Evolutionary conservation across 148 eudicot genomes (phyloP).

Genomic region (Dianthus caryophyllus): DNA sequence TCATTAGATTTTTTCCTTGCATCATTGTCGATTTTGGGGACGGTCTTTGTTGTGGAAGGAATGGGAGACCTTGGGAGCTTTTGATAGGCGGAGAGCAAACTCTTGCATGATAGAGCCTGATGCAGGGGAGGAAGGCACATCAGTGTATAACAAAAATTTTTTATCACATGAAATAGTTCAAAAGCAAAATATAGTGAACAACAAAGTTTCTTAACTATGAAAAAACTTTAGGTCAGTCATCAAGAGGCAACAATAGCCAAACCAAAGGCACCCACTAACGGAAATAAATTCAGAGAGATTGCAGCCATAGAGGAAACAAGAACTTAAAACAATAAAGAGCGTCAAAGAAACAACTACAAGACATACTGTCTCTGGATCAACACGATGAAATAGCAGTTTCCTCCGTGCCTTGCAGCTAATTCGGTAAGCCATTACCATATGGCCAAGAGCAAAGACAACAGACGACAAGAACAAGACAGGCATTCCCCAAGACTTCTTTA

Average conservation of each 20-base stretch:
- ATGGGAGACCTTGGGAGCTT: slow-evolving; percentile 92
- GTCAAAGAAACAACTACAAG: slow-evolving; percentile 11
- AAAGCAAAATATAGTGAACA: background rate
- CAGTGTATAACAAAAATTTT: background rate
- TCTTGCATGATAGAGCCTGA: slow-evolving; percentile 79
- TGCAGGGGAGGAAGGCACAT: slow-evolving; percentile 12
- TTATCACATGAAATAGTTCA: background rate
- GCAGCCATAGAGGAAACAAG: background rate
- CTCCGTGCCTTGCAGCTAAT: slow-evolving; percentile 90
- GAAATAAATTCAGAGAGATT: background rate
- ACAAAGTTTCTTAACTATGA: no score
- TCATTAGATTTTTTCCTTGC: slow-evolving; percentile 51
- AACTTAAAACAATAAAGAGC: background rate
- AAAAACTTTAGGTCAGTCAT: no score
- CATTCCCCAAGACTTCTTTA: slow-evolving; percentile 99
- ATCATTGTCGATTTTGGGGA: slow-evolving; percentile 56
- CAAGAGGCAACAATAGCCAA: no score
- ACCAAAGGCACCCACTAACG: no score
- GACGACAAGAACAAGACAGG: slow-evolving; percentile 92
- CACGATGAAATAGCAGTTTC: slow-evolving; percentile 81
- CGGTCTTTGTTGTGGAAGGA: slow-evolving; percentile 50
- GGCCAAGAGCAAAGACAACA: slow-evolving; percentile 95
- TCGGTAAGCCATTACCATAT: slow-evolving; percentile 86
- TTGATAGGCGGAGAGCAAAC: slow-evolving; percentile 63
- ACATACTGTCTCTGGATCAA: slow-evolving; percentile 84